phyloP scores from a whole-genome alignment of 495 filamentous ascomycete species.

The Delitschia confertaspora region DNA sequence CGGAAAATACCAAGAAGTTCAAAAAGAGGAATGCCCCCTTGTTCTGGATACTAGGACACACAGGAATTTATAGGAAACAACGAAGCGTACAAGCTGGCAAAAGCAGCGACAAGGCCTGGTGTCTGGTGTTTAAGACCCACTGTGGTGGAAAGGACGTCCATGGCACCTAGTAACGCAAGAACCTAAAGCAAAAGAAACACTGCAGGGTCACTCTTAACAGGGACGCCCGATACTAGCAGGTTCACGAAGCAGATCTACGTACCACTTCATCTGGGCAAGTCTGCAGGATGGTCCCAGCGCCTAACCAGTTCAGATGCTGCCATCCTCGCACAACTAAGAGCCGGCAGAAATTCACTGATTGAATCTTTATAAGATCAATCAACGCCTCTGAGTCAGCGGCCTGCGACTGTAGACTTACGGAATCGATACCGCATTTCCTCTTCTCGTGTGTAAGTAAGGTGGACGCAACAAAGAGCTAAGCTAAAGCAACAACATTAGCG shows the following conservation, averaged over 20 bases:
- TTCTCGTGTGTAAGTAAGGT: constrained; percentile 14
- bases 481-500: too few relatives aligned
- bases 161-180: constrained; percentile 18
- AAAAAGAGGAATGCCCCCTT: too few relatives aligned
- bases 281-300: constrained; percentile 5
- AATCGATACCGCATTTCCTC: constrained; percentile 19
- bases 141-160: constrained; percentile 4
- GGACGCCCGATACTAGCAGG: constrained; percentile 1
- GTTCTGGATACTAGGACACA: too few relatives aligned
- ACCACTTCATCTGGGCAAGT: constrained; percentile 3
- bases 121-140: constrained; percentile 14
- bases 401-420: constrained; percentile 11
- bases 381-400: constrained; percentile 11
- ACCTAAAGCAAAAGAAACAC: constrained; percentile 12
- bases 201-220: too few relatives aligned
- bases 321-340: constrained; percentile 6
- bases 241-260: constrained; percentile 6
- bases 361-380: constrained; percentile 12
- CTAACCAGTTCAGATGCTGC: constrained; percentile 3
- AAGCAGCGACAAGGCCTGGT: constrained; percentile 16
- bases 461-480: constrained; percentile 2
- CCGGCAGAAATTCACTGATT: constrained; percentile 9
- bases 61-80: constrained; percentile 18
- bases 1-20: constrained; percentile 20
- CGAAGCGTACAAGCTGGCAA: constrained; percentile 15